Percentiles rank a stretch among this genome's conserved stretches.
Conservation (phyloP, 2,329 filamentous ascomycete species). For the Exophiala lecanii-corni region DNA sequence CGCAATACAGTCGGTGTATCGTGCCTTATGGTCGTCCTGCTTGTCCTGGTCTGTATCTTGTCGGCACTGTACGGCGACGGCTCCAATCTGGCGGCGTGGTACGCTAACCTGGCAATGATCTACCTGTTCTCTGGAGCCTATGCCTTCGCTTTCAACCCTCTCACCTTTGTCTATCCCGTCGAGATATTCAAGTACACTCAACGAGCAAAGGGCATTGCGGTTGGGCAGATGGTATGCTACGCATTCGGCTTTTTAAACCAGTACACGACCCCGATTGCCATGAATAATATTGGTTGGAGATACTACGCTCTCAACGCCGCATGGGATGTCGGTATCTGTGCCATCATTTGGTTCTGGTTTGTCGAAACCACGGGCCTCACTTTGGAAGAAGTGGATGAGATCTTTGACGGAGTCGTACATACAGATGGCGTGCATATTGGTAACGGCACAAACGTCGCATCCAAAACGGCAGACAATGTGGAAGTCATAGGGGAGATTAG, state of each 20-base stretch:
- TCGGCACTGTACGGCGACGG: constrained; percentile 41
- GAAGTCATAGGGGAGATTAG: too few species aligned
- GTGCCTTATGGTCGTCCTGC: too few species aligned
- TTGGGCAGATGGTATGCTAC: constrained; percentile 3
- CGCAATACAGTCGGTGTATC: too few species aligned
- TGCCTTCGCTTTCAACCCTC: constrained; percentile 33
- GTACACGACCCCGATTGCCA: constrained; percentile 41
- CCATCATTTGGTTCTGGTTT: constrained; percentile 23
- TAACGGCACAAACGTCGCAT: too few species aligned
- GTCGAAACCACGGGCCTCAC: constrained; percentile 27
- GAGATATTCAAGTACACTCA: constrained; percentile 33
- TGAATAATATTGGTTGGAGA: constrained; percentile 43
- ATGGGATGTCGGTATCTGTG: constrained; percentile 39
- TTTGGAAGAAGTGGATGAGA: constrained; percentile 28
- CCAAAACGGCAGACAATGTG: too few species aligned
- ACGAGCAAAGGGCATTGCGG: constrained; percentile 23
- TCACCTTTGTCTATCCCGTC: constrained; percentile 33
- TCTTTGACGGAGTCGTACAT: constrained; percentile 24
- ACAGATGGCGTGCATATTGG: too few species aligned
- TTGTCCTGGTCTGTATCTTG: constrained; percentile 48
- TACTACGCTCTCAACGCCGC: constrained; percentile 47
- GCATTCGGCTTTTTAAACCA: constrained; percentile 33
- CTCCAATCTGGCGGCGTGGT: constrained; percentile 38
- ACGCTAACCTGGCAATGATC: constrained; percentile 36
- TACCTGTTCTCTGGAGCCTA: constrained; percentile 35